Evolutionary conservation across 192 early-diverging fungal species (phyloP), one percentile per base, ranked within the genome.

Genomic region (Gaertneriomyces semiglobifer): DNA sequence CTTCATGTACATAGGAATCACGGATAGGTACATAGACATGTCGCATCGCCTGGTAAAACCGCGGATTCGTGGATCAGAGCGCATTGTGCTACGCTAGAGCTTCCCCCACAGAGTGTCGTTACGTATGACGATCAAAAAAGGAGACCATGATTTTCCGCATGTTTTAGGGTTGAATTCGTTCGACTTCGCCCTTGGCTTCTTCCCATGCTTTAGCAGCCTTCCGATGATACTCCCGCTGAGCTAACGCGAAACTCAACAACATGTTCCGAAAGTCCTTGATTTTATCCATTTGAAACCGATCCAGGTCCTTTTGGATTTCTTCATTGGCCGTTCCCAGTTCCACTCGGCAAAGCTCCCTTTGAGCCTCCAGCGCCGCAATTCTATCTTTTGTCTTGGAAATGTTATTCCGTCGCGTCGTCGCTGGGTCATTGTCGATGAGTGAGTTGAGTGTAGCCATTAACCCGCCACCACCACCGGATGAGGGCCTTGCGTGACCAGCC

Each of bases 381-480:
- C 81, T 75, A 65, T 98, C 95, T 16, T 86, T 85, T 5, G 92
- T 89, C 44, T 88, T 90, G 14, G 91, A 90, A 47, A 99, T 94
- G 59, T 88, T 90, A 73, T 89, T 90, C 53, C 93, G 87, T 8
- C 94, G 84, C 44, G 92, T 91, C 19, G 88, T 83, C 44, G 91
- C 92, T 1, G 94, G 94, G 73, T 98, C 95, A 5, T 93, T 93
- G 73, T 98, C 95, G 77, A 98, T 94, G 65, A 98, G 86, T 0
- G 92, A 92, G 71, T 96, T 92, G 18, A 99, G 68, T 42, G 88
- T 93, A n/a, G 79, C 70, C 44, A 80, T 70, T 40, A 63, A 53
- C 2, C 68, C 61, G 16, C 61, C 68, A 43, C 52, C 52, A 12
- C 53, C 44, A 10, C 53, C 18, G 39, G 20, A 38, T 11, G 58